Evolutionary conservation across 345 rosid genomes (phyloP), one percentile per base, ranked within the genome.

Genomic region (Sisymbrium altissimum): DNA sequence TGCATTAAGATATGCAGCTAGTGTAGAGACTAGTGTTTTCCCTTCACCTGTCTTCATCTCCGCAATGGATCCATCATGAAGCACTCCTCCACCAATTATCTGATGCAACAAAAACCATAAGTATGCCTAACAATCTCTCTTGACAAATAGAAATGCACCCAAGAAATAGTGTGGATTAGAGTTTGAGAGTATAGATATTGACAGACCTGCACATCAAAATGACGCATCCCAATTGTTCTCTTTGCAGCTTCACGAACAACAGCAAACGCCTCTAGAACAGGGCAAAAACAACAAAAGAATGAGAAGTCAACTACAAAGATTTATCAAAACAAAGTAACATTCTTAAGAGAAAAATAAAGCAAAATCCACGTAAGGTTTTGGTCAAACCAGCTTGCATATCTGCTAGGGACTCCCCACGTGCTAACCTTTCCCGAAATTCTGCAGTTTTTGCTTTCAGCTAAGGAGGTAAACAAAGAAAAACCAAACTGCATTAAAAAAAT

Each of bases 1-100:
- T 50, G 97, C 98, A 83, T 91, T 93, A 46, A 91, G 96, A 82
- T 91, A 93, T 57, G 97, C 98, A 36, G 98, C 94, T 78, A 93
- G 80, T n/a, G 98, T 91, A 41, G 98, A 93, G 59, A 93, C 98
- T 74, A 93, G 77, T 64, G 98, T 91, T 82, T 93, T 93, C 46
- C 98, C 98, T 78, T 91, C 97, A 27, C 98, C 97, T 2, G 98
- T 93, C 86, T 89, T 91, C 98, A 93, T 93, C 86, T 93, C 98
- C 0, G 97, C 94, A 82, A 93, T 93, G 76, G 94, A 89, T 50
- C 97, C 98, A 65, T 91, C 98, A 80, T 93, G 97, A 80, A 93
- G 98, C 66, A 93, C 97, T 9, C 97, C 96, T 41, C 98, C 97
- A 62, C 98, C 98, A 82, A 93, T 91, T 74, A 93, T 84, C 98